Conservation (phyloP, 495 filamentous ascomycete species). For the Thozetella sp. region DNA sequence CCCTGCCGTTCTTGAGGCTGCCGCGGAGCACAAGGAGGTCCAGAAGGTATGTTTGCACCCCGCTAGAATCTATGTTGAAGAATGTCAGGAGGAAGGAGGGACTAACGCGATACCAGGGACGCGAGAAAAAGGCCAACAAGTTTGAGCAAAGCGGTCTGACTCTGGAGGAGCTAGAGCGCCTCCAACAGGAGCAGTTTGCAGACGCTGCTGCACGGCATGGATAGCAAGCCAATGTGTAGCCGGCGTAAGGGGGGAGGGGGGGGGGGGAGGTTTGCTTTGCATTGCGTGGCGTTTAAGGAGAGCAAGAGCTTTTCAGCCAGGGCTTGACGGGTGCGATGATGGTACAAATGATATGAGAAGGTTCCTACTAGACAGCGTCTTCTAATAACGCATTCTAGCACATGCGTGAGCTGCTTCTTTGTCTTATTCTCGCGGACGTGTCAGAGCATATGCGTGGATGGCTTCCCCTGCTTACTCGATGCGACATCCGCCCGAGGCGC, state of each 20-base stretch:
- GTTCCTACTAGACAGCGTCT: no score
- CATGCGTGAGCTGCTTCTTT: no score
- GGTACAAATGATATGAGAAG: no score
- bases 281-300: constrained; percentile 1
- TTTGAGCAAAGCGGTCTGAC: constrained; percentile 91
- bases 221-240: constrained; percentile 6
- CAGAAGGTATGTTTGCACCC: constrained; percentile 74
- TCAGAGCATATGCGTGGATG: no score
- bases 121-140: constrained; percentile 96
- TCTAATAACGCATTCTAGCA: no score
- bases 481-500: no score
- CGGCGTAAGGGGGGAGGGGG: neutral
- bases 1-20: constrained; percentile 80
- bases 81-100: neutral
- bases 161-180: constrained; percentile 82
- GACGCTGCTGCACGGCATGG: constrained; percentile 61
- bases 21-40: constrained; percentile 88
- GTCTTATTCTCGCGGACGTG: no score
- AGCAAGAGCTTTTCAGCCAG: neutral
- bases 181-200: constrained; percentile 90
- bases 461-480: no score
- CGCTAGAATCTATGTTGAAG: neutral
- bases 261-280: neutral
- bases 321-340: no score
- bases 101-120: constrained; percentile 57